phyloP scores from a whole-genome alignment of 495 filamentous ascomycete species.

The Aspergillus bridgeri region DNA sequence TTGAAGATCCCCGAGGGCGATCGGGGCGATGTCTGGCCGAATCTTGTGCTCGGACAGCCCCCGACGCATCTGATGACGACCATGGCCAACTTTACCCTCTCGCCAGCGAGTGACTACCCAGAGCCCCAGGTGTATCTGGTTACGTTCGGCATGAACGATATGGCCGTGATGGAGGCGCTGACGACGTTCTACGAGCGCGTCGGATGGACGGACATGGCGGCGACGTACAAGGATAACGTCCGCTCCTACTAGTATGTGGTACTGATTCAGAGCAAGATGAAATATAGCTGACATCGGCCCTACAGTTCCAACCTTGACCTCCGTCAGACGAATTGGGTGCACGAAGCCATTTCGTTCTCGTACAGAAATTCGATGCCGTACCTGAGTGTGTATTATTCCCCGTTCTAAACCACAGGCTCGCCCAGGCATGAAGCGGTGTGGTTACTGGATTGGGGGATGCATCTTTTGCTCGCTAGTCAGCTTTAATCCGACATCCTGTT shows the following conservation, averaged over 20 bases:
- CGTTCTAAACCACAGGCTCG: too few species aligned
- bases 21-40: neutral
- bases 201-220: conserved; percentile 6
- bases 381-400: conserved; percentile 12
- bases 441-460: too few species aligned
- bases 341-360: conserved; percentile 17
- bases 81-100: conserved; percentile 15
- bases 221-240: conserved; percentile 8
- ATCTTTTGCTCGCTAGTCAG: too few species aligned
- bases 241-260: conserved; percentile 11
- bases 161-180: conserved; percentile 9
- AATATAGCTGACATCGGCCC: neutral
- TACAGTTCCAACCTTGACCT: conserved; percentile 9
- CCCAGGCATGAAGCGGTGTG: too few species aligned
- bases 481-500: too few species aligned
- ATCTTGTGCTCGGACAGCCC: neutral
- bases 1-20: neutral
- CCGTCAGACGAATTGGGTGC: conserved; percentile 3
- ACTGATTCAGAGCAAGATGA: neutral
- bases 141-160: conserved; percentile 10
- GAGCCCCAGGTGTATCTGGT: conserved; percentile 19
- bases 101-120: conserved; percentile 7
- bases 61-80: neutral
- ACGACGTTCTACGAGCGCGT: conserved; percentile 10
- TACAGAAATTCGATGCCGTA: conserved; percentile 11